Conservation (phyloP, 129 eudicot genomes). For the Flaveria robusta region DNA sequence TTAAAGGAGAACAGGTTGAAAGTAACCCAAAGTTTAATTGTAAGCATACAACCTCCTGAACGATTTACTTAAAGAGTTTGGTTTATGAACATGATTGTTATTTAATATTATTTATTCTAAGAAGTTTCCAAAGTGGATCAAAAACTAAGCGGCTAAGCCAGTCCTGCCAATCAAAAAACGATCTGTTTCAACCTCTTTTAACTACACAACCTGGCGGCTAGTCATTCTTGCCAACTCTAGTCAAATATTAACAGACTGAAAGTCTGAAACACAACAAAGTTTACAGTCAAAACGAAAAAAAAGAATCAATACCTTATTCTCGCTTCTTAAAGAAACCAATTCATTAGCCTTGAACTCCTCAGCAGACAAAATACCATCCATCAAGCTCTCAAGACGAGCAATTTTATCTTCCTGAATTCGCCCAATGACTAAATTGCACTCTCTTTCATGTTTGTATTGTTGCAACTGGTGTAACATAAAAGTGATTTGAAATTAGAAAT, state of each 20-base stretch:
- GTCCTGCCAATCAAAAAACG: not conserved
- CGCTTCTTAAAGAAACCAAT: conserved; percentile 57
- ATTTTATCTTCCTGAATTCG: conserved; percentile 92
- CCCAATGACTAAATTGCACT: conserved; percentile 81
- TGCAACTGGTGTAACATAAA: conserved; percentile 58
- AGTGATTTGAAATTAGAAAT: conserved; percentile 7
- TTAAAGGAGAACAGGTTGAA: not conserved
- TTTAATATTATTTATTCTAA: not conserved
- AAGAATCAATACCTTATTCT: conserved; percentile 61
- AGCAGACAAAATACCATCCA: conserved; percentile 83
- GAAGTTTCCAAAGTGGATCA: not conserved
- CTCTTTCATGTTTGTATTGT: conserved; percentile 94
- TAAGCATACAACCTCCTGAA: not conserved
- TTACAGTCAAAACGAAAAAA: conserved; percentile 13
- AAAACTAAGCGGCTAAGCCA: too few relatives aligned
- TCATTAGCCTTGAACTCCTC: conserved; percentile 84
- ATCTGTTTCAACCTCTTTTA: not conserved
- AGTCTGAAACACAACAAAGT: not conserved
- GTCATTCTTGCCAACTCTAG: not conserved
- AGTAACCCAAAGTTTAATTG: not conserved
- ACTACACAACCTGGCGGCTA: not conserved
- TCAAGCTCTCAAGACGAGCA: conserved; percentile 85
- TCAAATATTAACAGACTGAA: not conserved
- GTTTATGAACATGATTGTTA: too few relatives aligned
- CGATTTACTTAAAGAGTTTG: not conserved